Conservation (phyloP, 495 filamentous ascomycete genomes). For the Rostrohypoxylon terebratum region DNA sequence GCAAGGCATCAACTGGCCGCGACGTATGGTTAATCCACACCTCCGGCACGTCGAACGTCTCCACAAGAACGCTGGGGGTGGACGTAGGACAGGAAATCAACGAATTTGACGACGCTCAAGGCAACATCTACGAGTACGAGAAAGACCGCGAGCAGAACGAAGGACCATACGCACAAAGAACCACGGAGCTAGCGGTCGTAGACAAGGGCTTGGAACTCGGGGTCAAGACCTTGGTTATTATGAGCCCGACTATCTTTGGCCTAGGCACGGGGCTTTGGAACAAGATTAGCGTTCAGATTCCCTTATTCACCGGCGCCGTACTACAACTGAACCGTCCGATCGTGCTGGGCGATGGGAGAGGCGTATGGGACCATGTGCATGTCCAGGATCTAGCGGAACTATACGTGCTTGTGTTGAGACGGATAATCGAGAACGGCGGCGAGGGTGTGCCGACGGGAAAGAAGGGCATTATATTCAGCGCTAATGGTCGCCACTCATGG, state of each 20-base stretch:
- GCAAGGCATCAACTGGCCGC: conserved; percentile 48
- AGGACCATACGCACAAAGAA: conserved; percentile 57
- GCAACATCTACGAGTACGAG: conserved; percentile 58
- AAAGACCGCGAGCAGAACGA: conserved; percentile 50
- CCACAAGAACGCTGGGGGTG: conserved; percentile 52
- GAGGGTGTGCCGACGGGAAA: conserved; percentile 54
- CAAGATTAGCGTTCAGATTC: conserved; percentile 56
- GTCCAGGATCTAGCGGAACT: conserved; percentile 59
- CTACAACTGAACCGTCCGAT: conserved; percentile 47
- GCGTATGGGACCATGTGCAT: conserved; percentile 62
- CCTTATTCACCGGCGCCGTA: conserved; percentile 43
- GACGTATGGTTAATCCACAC: conserved; percentile 56
- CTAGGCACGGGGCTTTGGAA: conserved; percentile 59
- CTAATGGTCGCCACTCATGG: conserved; percentile 57
- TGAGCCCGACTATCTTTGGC: conserved; percentile 63
- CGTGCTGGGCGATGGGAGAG: conserved; percentile 56
- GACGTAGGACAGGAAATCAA: conserved; percentile 50
- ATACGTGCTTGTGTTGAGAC: conserved; percentile 49
- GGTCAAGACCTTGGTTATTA: conserved; percentile 62
- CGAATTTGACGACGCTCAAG: conserved; percentile 56
- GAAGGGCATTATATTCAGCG: conserved; percentile 60
- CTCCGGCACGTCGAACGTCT: conserved; percentile 64
- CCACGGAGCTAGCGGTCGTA: conserved; percentile 60
- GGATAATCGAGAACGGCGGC: conserved; percentile 49
- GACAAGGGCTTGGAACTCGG: conserved; percentile 52